A percentile compares a stretch with the other conserved stretches of the same genome.
Conservation (phyloP, 352 stramenopile genomes). For the Phytophthora fragariae region DNA sequence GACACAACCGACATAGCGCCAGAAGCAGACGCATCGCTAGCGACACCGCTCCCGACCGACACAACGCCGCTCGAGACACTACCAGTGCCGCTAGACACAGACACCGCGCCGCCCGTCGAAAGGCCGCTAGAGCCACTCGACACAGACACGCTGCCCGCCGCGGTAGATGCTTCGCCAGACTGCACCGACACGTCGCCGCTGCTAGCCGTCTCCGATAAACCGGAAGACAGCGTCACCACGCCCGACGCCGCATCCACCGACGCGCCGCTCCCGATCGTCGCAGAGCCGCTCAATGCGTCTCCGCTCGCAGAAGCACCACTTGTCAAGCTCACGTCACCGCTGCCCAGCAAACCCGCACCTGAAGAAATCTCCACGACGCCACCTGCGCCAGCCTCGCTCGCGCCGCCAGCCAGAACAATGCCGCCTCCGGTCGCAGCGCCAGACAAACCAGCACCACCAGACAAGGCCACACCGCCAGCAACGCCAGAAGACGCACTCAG, state of each 20-base stretch:
- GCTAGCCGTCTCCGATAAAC: too few species aligned
- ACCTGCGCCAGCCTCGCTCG: constrained; percentile 12
- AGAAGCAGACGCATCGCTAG: not conserved
- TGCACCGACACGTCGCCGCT: too few species aligned
- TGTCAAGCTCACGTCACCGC: constrained; percentile 1
- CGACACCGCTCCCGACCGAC: constrained; percentile 21
- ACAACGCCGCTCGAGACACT: constrained; percentile 23
- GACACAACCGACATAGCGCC: too few species aligned
- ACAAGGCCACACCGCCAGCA: constrained; percentile 22
- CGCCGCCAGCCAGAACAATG: constrained; percentile 2
- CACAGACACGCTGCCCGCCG: constrained; percentile 13
- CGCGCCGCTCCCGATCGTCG: too few species aligned
- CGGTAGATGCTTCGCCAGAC: constrained; percentile 3
- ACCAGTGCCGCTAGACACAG: constrained; percentile 33
- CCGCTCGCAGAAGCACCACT: too few species aligned
- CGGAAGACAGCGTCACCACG: too few species aligned
- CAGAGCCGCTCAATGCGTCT: too few species aligned
- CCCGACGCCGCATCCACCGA: too few species aligned
- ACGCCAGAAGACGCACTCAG: constrained; percentile 19
- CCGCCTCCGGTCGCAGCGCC: constrained; percentile 1
- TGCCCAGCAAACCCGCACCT: not conserved
- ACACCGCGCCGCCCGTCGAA: constrained; percentile 3
- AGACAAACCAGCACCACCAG: constrained; percentile 28
- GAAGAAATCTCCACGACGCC: constrained; percentile 8
- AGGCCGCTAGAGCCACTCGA: constrained; percentile 1